Evolutionary conservation across 192 early-diverging fungal genomes (phyloP).

Genomic region (Backusella sp.): DNA sequence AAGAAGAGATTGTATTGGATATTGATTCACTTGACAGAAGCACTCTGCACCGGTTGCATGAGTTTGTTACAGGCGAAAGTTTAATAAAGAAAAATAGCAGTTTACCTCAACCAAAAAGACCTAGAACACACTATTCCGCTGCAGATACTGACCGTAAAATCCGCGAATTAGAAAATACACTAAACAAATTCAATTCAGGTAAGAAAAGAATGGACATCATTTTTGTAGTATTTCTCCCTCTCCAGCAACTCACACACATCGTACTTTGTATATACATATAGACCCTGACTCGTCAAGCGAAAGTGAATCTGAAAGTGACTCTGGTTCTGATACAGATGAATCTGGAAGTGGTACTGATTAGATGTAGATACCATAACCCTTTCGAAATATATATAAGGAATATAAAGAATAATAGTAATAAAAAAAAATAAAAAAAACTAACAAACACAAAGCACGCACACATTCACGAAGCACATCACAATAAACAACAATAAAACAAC

Average conservation of each 20-base stretch:
- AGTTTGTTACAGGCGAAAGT: conserved; percentile 70
- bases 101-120: conserved; percentile 45
- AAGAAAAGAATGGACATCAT: not conserved
- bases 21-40: conserved; percentile 81
- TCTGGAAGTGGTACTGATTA: conserved; percentile 82
- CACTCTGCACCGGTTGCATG: conserved; percentile 82
- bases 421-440: not conserved
- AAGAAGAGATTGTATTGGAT: conserved; percentile 92
- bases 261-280: not conserved
- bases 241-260: conserved; percentile 23
- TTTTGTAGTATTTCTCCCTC: not conserved
- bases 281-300: conserved; percentile 47
- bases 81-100: conserved; percentile 34
- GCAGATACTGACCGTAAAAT: conserved; percentile 50
- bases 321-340: conserved; percentile 79
- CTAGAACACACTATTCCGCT: conserved; percentile 40
- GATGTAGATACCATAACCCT: conserved; percentile 11
- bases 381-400: not conserved
- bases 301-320: conserved; percentile 55
- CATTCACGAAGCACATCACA: not conserved
- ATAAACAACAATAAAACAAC: not conserved
- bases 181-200: conserved; percentile 43
- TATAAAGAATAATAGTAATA: not conserved
- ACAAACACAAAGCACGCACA: not conserved
- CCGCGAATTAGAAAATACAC: conserved; percentile 40